Evolutionary conservation across 371 early-diverging fungal species (phyloP).

Genomic region (Rhizopus stolonifer): DNA sequence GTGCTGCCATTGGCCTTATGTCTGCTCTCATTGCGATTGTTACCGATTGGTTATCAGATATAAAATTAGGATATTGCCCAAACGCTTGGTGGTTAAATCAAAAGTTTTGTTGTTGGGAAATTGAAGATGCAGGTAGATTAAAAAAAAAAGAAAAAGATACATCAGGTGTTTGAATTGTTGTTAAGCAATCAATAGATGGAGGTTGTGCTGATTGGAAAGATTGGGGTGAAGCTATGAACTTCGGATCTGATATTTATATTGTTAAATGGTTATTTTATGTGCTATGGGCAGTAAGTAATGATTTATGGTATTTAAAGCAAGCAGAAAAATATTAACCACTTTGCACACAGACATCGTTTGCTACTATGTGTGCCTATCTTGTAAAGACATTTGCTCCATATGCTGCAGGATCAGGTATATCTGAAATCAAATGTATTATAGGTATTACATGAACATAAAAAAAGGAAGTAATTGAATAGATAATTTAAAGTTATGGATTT

Average conservation of each 20-base stretch:
- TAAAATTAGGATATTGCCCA: slow-evolving; percentile 85
- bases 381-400: slow-evolving; percentile 78
- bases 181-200: slow-evolving; percentile 21
- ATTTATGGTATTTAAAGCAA: not conserved
- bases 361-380: slow-evolving; percentile 55
- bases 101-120: slow-evolving; percentile 95
- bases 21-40: slow-evolving; percentile 88
- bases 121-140: slow-evolving; percentile 51
- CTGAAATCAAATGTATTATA: slow-evolving; percentile 95
- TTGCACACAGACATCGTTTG: slow-evolving; percentile 54
- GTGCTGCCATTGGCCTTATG: slow-evolving; percentile 77
- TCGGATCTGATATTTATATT: slow-evolving; percentile 45
- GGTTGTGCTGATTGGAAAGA: slow-evolving; percentile 55
- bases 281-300: slow-evolving; percentile 53
- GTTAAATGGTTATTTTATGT: slow-evolving; percentile 65
- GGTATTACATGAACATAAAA: slow-evolving; percentile 38
- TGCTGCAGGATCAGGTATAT: slow-evolving; percentile 95
- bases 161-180: not conserved
- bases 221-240: slow-evolving; percentile 48
- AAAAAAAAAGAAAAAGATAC: not conserved
- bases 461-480: not conserved
- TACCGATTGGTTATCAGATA: slow-evolving; percentile 84
- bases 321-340: slow-evolving; percentile 24
- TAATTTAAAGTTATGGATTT: too few species aligned
- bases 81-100: slow-evolving; percentile 92